Evolutionary conservation across 169 alveolate species (phyloP).

Genomic region (Theileria parva): DNA sequence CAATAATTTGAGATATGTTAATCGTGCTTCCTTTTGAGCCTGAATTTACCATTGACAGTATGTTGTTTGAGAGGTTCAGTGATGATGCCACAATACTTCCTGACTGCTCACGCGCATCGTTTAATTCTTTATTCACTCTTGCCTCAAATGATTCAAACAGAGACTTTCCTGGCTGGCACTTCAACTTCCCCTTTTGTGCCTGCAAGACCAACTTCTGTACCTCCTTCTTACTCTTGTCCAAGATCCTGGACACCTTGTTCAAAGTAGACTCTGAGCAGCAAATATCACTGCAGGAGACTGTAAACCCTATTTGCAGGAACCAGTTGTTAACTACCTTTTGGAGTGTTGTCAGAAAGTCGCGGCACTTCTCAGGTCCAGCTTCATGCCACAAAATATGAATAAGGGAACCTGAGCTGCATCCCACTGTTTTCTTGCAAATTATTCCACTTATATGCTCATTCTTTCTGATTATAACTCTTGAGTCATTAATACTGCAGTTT

Average conservation of each 20-base stretch:
- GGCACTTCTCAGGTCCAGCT: slow-evolving; percentile 95
- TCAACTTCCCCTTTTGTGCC: slow-evolving; percentile 95
- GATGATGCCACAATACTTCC: slow-evolving; percentile 90
- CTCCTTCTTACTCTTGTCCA: slow-evolving; percentile 82
- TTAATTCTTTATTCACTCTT: slow-evolving; percentile 92
- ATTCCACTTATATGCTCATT: slow-evolving; percentile 96
- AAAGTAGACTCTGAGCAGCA: slow-evolving; percentile 92
- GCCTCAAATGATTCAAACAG: slow-evolving; percentile 98
- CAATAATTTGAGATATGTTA: slow-evolving; percentile 97
- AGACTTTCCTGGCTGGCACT: slow-evolving; percentile 98
- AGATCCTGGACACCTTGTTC: slow-evolving; percentile 86
- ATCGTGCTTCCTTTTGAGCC: slow-evolving; percentile 97
- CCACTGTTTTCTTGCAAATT: slow-evolving; percentile 96
- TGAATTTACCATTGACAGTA: slow-evolving; percentile 97
- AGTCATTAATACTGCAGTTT: slow-evolving; percentile 54
- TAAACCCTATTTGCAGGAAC: slow-evolving; percentile 95
- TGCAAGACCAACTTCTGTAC: slow-evolving; percentile 81
- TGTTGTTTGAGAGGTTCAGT: slow-evolving; percentile 91
- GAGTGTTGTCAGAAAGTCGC: slow-evolving; percentile 91
- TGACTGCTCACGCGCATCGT: slow-evolving; percentile 93
- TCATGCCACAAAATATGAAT: slow-evolving; percentile 98
- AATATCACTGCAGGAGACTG: slow-evolving; percentile 98
- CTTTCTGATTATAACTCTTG: slow-evolving; percentile 89
- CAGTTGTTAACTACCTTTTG: slow-evolving; percentile 97
- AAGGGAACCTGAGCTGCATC: slow-evolving; percentile 96